Evolutionary conservation across 495 filamentous ascomycete species (phyloP).

Genomic region (Aspergillus wentii): DNA sequence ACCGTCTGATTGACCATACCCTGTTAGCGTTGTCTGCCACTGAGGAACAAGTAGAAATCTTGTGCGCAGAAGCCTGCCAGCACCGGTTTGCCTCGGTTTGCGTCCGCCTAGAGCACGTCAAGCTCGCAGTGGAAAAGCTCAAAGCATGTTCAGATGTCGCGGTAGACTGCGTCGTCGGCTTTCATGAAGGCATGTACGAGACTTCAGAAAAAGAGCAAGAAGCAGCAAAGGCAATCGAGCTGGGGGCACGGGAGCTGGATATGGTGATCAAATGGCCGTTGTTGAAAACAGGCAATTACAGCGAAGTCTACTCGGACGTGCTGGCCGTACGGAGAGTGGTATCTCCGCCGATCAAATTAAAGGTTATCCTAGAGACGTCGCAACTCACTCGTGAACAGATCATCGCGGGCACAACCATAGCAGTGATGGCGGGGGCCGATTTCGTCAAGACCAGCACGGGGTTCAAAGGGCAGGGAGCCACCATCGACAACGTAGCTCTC

Average conservation of each 20-base stretch:
- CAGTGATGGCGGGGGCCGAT: constrained; percentile 54
- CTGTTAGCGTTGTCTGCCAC: constrained; percentile 53
- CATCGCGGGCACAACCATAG: constrained; percentile 54
- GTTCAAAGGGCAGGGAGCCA: constrained; percentile 58
- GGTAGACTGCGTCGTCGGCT: constrained; percentile 62
- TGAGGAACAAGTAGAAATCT: constrained; percentile 48
- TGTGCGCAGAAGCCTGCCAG: constrained; percentile 58
- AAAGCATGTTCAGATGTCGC: constrained; percentile 37
- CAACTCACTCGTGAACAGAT: constrained; percentile 51
- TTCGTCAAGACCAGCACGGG: constrained; percentile 71
- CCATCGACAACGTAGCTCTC: constrained; percentile 47
- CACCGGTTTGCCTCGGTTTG: constrained; percentile 59
- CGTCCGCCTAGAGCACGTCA: constrained; percentile 50
- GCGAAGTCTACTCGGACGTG: constrained; percentile 53
- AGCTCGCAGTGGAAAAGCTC: constrained; percentile 48
- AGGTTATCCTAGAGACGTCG: constrained; percentile 65
- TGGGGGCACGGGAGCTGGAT: constrained; percentile 61
- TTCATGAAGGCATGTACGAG: constrained; percentile 58
- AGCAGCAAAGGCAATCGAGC: constrained; percentile 48
- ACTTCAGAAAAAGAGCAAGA: constrained; percentile 50
- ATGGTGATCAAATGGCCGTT: constrained; percentile 60
- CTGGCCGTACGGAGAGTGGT: constrained; percentile 48
- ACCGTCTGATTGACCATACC: constrained; percentile 62
- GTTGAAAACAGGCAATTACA: constrained; percentile 46
- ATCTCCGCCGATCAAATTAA: constrained; percentile 44